A percentile compares a stretch with the other conserved stretches of the same genome.
phyloP scores from a whole-genome alignment of 1,284 basidiomycete species.

The Clitocybe nebularis region DNA sequence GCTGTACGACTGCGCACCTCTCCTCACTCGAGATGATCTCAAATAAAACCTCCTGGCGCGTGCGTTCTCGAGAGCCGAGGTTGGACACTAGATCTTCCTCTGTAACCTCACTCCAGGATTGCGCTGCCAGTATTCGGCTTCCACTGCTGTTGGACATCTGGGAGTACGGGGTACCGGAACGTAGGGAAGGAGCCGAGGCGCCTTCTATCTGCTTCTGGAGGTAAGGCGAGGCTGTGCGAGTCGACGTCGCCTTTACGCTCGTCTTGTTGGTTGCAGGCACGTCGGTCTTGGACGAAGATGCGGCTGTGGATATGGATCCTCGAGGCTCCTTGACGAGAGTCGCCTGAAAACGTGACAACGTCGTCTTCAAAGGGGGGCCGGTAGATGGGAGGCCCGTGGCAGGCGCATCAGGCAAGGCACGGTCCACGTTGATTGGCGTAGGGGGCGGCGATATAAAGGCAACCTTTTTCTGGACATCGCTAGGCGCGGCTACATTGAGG shows the following conservation, averaged over 20 bases:
- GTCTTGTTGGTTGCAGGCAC: slow-evolving; percentile 32
- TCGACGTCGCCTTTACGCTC: slow-evolving; percentile 48
- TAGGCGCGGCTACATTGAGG: slow-evolving; percentile 27
- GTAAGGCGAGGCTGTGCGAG: slow-evolving; percentile 63
- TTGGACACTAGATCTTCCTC: slow-evolving; percentile 94
- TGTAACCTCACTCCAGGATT: slow-evolving; percentile 94
- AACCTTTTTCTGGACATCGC: slow-evolving; percentile 72
- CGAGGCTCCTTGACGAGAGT: slow-evolving; percentile 66
- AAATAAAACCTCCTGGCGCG: slow-evolving; percentile 94
- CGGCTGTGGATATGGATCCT: slow-evolving; percentile 57
- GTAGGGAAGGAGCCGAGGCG: slow-evolving; percentile 60
- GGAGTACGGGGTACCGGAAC: slow-evolving; percentile 77
- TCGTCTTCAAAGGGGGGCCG: slow-evolving; percentile 54
- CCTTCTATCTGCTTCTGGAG: slow-evolving; percentile 46
- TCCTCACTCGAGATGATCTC: slow-evolving; percentile 98
- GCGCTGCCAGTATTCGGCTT: slow-evolving; percentile 72
- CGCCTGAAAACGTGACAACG: slow-evolving; percentile 70
- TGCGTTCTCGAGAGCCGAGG: slow-evolving; percentile 88
- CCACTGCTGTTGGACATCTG: slow-evolving; percentile 65
- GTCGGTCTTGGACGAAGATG: slow-evolving; percentile 44
- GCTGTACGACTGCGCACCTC: slow-evolving; percentile 50
- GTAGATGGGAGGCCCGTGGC: slow-evolving; percentile 32
- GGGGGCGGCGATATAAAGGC: slow-evolving; percentile 78
- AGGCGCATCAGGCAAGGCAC: slow-evolving; percentile 33
- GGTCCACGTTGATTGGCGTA: slow-evolving; percentile 50